Base-by-base conservation (phyloP, 192 early-diverging fungal species). In the Helicostylum pulchrum region DNA sequence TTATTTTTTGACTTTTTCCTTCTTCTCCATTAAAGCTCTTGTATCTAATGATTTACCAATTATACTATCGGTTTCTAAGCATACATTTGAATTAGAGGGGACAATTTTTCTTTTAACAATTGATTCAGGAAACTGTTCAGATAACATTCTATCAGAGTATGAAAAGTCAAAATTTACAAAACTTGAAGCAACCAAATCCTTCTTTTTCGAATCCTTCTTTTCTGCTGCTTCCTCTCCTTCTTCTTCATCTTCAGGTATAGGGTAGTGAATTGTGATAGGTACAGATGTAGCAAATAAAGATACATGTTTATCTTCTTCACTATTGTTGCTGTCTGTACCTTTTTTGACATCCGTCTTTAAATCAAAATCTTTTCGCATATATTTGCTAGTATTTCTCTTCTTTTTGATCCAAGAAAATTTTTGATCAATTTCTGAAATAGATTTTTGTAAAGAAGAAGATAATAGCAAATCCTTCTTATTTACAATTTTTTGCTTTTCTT, bases 211-310 rank as follows among this genome's bases (percentile, higher is more conserved):
- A 17, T 48, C 44, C 0, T 47, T 10, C n/a, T 61, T 17, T 5
- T 19, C 44, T 17, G 11, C 61, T 46, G 36, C 11, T 10, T 46
- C 31, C 0, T 65, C 36, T 19, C 48, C 21, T 20, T 34, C 14
- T 2, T 31, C 23, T 5, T 17, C 15, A 30, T 44, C 9, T 21
- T 44, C 23, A 0, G 42, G 14, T 17, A 6, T 32, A 56, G 62
- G 21, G 21, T 47, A 53, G 9, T 56, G 34, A 21, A 65, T 65
- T 19, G 32, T 14, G 30, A 65, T 57, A 11, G 64, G 64, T 15
- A 65, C 52, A 20, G 64, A 65, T 36, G 64, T 65, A 34, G 64
- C 64, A 47, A 57, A 65, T 31, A 56, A 21, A 6, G 59, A 5
- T 49, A 42, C 31, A 46, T 45, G 17, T 19, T 20, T 32, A 30